Percentiles rank a stretch among this genome's conserved stretches.
Evolutionary conservation across 805 yeast genomes (phyloP).

Genomic region (Nakazawaea wyomingensis): DNA sequence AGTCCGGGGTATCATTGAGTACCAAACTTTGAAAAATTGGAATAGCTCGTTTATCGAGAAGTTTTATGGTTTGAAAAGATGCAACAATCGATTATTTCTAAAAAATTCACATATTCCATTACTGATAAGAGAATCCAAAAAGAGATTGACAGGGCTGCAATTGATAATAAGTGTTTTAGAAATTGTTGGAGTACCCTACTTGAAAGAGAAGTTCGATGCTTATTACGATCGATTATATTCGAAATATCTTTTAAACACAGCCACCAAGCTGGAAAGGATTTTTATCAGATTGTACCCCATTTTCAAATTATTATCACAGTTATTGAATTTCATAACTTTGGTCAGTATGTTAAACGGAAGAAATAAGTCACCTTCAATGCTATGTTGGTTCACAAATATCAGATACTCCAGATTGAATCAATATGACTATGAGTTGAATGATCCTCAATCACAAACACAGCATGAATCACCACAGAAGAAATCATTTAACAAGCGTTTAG

Average conservation of each 20-base stretch:
- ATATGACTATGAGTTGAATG: slow-evolving; percentile 42
- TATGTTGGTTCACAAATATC: slow-evolving; percentile 57
- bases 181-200: slow-evolving; percentile 61
- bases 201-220: slow-evolving; percentile 62
- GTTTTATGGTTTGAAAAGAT: slow-evolving; percentile 83
- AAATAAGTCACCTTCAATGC: slow-evolving; percentile 55
- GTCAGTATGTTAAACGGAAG: slow-evolving; percentile 64
- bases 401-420: slow-evolving; percentile 59
- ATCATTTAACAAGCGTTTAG: slow-evolving; percentile 9
- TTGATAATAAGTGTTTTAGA: slow-evolving; percentile 49
- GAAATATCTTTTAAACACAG: slow-evolving; percentile 42
- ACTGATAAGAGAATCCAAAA: slow-evolving; percentile 22
- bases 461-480: slow-evolving; percentile 6
- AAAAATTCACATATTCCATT: background rate
- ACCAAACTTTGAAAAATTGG: slow-evolving; percentile 64
- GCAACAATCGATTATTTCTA: slow-evolving; percentile 20
- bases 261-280: slow-evolving; percentile 25
- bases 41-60: slow-evolving; percentile 87
- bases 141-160: slow-evolving; percentile 51
- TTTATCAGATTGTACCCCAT: slow-evolving; percentile 63
- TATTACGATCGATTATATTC: slow-evolving; percentile 61
- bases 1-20: slow-evolving; percentile 62
- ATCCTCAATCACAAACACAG: slow-evolving; percentile 7
- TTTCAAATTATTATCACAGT: slow-evolving; percentile 38
- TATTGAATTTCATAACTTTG: slow-evolving; percentile 51